phyloP scores from a whole-genome alignment of 352 stramenopile genomes.

The Phytophthora sp. region DNA sequence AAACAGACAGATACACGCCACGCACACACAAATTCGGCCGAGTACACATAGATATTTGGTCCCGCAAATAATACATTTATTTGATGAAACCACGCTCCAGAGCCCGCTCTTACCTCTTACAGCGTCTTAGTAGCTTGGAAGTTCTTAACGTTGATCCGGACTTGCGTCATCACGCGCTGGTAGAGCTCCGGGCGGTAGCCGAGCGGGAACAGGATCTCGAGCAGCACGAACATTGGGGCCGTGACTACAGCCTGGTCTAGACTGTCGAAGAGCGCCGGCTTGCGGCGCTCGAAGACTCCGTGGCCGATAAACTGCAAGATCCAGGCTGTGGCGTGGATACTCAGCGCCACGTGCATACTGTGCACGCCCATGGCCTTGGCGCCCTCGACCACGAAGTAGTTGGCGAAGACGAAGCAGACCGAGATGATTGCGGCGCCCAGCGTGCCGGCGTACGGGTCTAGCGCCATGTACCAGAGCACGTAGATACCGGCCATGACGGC shows the following conservation, averaged over 20 bases:
- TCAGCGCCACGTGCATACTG: constrained; percentile 67
- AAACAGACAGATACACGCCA: background rate
- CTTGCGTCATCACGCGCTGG: constrained; percentile 63
- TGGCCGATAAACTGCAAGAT: constrained; percentile 87
- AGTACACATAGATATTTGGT: constrained; percentile 12
- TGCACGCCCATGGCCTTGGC: constrained; percentile 42
- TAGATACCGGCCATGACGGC: constrained; percentile 69
- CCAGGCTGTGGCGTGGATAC: constrained; percentile 70
- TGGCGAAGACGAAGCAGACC: constrained; percentile 59
- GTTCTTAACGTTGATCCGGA: constrained; percentile 63
- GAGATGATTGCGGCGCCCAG: constrained; percentile 66
- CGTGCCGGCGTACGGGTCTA: constrained; percentile 67
- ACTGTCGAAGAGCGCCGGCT: constrained; percentile 87
- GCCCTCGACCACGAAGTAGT: constrained; percentile 57
- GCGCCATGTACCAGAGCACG: constrained; percentile 83
- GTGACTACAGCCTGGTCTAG: constrained; percentile 86
- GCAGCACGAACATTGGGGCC: constrained; percentile 89
- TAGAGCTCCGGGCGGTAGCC: constrained; percentile 83
- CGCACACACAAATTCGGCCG: background rate
- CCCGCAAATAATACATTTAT: constrained; percentile 15
- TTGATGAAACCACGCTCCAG: background rate
- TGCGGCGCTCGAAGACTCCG: constrained; percentile 84
- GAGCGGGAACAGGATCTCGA: constrained; percentile 82
- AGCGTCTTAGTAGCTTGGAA: constrained; percentile 57
- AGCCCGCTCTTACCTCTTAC: constrained; percentile 10